Evolutionary conservation across 345 rosid species (phyloP).

Genomic region (Brassica napus): Da-Ae NC_063438.1:25706001-25706500

Average conservation of each 20-base stretch:
- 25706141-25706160: slow-evolving; percentile 57
- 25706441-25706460: slow-evolving; percentile 61
- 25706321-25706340: slow-evolving; percentile 63
- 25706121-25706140: slow-evolving; percentile 69
- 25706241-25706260: slow-evolving; percentile 79
- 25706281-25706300: slow-evolving; percentile 73
- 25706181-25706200: slow-evolving; percentile 48
- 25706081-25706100: slow-evolving; percentile 50
- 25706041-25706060: slow-evolving; percentile 72
- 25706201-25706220: slow-evolving; percentile 59
- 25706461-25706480: slow-evolving; percentile 66
- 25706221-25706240: slow-evolving; percentile 69
- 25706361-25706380: slow-evolving; percentile 57
- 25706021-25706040: slow-evolving; percentile 63
- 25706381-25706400: slow-evolving; percentile 52
- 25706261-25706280: slow-evolving; percentile 66
- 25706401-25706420: slow-evolving; percentile 56
- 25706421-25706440: slow-evolving; percentile 52
- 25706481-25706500: slow-evolving; percentile 64
- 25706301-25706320: slow-evolving; percentile 62
- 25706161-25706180: slow-evolving; percentile 68
- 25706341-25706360: slow-evolving; percentile 79
- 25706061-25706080: slow-evolving; percentile 69
- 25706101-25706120: slow-evolving; percentile 47
- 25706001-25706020: slow-evolving; percentile 55